Conservation (phyloP, 768 basidiomycete species). For the Ramaria sp. region DNA sequence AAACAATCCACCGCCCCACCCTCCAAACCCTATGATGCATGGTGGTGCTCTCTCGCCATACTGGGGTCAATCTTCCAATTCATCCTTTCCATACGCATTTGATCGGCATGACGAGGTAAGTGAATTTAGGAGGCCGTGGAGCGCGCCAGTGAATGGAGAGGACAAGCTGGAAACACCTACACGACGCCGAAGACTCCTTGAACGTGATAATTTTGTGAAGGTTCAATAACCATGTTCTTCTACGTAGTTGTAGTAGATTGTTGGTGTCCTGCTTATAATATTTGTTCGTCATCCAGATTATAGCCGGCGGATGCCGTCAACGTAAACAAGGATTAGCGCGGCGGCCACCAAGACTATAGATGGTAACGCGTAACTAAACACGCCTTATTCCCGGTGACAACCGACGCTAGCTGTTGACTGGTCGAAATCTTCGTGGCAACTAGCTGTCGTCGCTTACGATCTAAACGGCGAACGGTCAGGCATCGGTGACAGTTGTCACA, state of each 20-base stretch:
- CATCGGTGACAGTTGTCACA: too few species aligned
- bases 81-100: not conserved
- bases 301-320: too few species aligned
- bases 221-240: not conserved
- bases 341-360: too few species aligned
- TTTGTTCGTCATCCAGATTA: too few species aligned
- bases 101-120: not conserved
- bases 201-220: not conserved
- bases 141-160: not conserved
- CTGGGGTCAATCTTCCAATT: not conserved
- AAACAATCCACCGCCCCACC: not conserved
- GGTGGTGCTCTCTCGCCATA: not conserved
- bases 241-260: not conserved
- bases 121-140: conserved; percentile 1
- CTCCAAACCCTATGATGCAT: not conserved
- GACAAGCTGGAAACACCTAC: not conserved
- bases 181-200: not conserved
- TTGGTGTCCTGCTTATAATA: too few species aligned
- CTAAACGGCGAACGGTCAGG: too few species aligned
- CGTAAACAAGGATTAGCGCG: too few species aligned
- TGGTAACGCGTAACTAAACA: too few species aligned
- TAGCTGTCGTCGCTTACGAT: too few species aligned
- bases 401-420: too few species aligned
- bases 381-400: too few species aligned
- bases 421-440: too few species aligned